Evolutionary conservation across 257 asterid genomes (phyloP).

Genomic region (Nicotiana obtusifolia): DNA sequence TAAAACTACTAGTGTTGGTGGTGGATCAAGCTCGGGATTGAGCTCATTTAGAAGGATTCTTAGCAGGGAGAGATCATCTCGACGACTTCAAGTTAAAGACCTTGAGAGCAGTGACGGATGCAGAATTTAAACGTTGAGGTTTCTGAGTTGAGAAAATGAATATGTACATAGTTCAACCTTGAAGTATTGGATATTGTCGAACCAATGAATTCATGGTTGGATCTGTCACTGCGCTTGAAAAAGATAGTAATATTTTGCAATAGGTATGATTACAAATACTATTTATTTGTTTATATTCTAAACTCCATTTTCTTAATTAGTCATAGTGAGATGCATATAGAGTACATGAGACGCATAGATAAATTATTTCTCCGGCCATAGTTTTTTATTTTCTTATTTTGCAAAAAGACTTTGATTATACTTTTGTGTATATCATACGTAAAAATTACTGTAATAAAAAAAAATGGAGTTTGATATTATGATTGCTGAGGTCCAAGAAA

Average conservation of each 20-base stretch:
- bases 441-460: neutral
- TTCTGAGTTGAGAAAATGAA: no score
- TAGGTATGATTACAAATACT: no score
- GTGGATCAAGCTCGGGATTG: constrained; percentile 47
- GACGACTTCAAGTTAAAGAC: constrained; percentile 32
- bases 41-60: constrained; percentile 65
- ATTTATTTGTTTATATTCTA: no score
- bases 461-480: neutral
- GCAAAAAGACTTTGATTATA: neutral
- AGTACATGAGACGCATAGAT: neutral
- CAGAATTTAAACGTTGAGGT: neutral
- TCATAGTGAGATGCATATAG: no score
- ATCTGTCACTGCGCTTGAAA: no score
- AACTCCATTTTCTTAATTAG: no score
- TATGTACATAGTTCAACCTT: no score
- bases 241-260: no score
- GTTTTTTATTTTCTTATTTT: neutral
- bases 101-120: constrained; percentile 32
- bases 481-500: neutral
- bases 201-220: no score
- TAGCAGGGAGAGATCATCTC: constrained; percentile 52
- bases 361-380: neutral
- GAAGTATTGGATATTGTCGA: no score
- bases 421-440: neutral
- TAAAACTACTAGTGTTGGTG: neutral